Base-by-base conservation (phyloP, 257 asterid genomes). In the Anisodus tanguticus region DNA sequence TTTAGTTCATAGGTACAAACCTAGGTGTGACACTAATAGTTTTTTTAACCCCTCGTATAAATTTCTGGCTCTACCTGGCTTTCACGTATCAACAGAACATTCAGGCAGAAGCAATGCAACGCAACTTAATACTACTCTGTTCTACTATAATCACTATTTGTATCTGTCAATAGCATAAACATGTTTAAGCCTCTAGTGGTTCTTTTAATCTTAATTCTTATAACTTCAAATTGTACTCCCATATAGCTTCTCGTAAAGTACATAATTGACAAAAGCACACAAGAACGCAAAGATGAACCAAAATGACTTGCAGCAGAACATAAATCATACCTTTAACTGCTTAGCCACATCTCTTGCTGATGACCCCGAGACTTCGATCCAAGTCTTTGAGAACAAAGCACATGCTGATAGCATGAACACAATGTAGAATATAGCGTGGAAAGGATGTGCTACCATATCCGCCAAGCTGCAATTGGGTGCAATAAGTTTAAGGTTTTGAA, bases 311-410 rank as follows among this genome's bases (percentile, higher is more conserved):
- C 4, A 5, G 79, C 3, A 26, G 16, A 39, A 39, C 15, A 39
- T 16, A 49, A 78, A 17, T n/a, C 81, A 84, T 87, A 94, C 98
- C 97, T 92, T 94, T 35, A 94, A 92, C 89, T 94, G 98, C 89
- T 93, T 94, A 71, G 97, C 98, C 62, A 94, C 98, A 54, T 94
- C 98, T 84, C 88, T 91, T 43, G 98, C 97, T 11, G 98, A 94
- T 31, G 98, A 94, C 76, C 98, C 97, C 9, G 98, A 94, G 71
- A 94, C 98, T 90, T 93, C 98, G 77, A 94, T 94, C 97, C 98
- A 94, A 5, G 97, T 93, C 82, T 94, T 94, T 55, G 98, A 93
- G 89, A 94, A 93, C 64, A 94, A 82, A 11, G 98, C 97, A 88
- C 98, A 94, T 6, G 98, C 97, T 69, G 98, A 91, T 76, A 94